Evolutionary conservation across 1,284 basidiomycete genomes (phyloP), one percentile per base, ranked within the genome.

Genomic region (Phlebopus sp.): DNA sequence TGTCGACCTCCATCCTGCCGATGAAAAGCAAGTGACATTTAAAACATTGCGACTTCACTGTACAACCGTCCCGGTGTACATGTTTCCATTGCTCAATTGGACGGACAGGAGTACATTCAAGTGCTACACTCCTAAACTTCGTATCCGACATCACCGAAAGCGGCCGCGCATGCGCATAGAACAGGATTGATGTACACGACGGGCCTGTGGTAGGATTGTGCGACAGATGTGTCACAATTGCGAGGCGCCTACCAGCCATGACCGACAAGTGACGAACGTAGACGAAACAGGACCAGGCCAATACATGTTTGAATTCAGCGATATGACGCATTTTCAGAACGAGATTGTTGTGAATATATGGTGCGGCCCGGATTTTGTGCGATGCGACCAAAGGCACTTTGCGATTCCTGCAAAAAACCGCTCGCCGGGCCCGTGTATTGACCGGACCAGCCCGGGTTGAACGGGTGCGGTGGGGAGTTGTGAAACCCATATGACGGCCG

Each of bases 331-430:
- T 60, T 67, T 51, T 69, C 63, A 29, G 55, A 46, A 37, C 53
- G 68, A 37, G 70, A 63, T 41, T 70, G 68, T 52, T 77, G 77
- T 31, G 78, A 77, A 59, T 81, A 81, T 54, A 81, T 79, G 27
- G 78, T 81, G 56, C 79, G 77, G 44, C 79, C 78, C 3, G 74
- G 69, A 51, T 77, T 76, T 57, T 73, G 71, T 45, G 55, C 59
- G 30, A 62, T 53, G 49, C 65, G 63, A 27, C 60, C 60, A 55
- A 64, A 68, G n/a, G 53, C 3, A 49, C n/a, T 46, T 51, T 60
- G 60, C 34, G 67, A 40, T 25, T 65, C 63, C 34, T 70, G 72
- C 29, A 77, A 59, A 49, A 76, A 74, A 3, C 72, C 74, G 37
- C 74, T 76, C 2, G 74, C 71, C 17, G 76, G 71, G 11, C 75